phyloP scores from a whole-genome alignment of 352 stramenopile species.

The Peronospora farinosa region DNA sequence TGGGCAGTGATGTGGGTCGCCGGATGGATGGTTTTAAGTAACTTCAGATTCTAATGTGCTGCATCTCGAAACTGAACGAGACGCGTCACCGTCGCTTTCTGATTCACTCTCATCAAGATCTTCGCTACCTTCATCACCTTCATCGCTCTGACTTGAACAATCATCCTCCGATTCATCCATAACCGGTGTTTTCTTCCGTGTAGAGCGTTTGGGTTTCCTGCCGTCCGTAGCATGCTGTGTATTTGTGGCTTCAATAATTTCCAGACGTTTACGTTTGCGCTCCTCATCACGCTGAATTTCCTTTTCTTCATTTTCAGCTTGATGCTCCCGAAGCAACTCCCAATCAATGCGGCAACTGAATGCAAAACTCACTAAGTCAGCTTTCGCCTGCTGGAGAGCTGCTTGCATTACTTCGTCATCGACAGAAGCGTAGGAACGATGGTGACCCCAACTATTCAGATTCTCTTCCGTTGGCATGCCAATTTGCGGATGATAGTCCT shows the following conservation, averaged over 20 bases:
- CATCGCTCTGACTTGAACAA: constrained; percentile 33
- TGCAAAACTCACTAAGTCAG: constrained; percentile 85
- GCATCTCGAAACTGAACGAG: background rate
- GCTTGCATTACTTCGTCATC: constrained; percentile 95
- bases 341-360: constrained; percentile 96
- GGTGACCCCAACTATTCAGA: constrained; percentile 95
- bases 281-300: constrained; percentile 67
- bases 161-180: constrained; percentile 42
- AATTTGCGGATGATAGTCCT: constrained; percentile 76
- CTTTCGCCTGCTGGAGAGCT: constrained; percentile 56
- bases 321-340: constrained; percentile 88
- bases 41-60: constrained; percentile 10
- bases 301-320: constrained; percentile 72
- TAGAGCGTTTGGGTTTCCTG: constrained; percentile 20
- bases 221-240: constrained; percentile 23
- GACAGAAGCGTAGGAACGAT: constrained; percentile 91
- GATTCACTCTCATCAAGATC: constrained; percentile 26
- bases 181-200: constrained; percentile 32
- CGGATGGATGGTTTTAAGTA: constrained; percentile 13
- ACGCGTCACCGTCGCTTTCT: constrained; percentile 23
- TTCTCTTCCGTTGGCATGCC: constrained; percentile 96
- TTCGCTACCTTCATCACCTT: constrained; percentile 22
- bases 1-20: background rate
- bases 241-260: constrained; percentile 55
- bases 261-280: constrained; percentile 59